Base-by-base conservation (phyloP, 305 asterid genomes). In the Coffea humblotiana region DNA sequence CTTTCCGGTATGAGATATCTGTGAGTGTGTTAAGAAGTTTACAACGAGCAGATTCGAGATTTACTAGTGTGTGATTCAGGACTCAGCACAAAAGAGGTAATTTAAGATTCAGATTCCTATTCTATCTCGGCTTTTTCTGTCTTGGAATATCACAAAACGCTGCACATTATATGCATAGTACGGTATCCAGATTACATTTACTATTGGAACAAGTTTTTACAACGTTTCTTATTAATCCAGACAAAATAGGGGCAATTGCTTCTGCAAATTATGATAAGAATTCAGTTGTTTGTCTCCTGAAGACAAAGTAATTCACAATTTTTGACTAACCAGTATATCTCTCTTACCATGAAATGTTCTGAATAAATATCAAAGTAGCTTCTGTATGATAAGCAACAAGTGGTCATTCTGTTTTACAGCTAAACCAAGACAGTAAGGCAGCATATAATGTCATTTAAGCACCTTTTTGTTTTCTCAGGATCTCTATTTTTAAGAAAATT, bases 11-110 rank as follows among this genome's bases (percentile, higher is more conserved):
- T 67, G 94, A 94, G 83, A 84, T 96, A 81, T 90, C 97, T 72
- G 98, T 96, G 66, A 91, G 97, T 74, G 99, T 94, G 40, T 81
- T 96, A 86, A 86, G 99, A 96, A 88, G 98, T 96, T 79, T 96
- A 96, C 78, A 96, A 96, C 81, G 99, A 96, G 89, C 98, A 92
- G 82, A 91, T 96, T 79, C 83, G 97, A 70, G 99, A 94, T 81
- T 88, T 96, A 77, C 87, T 94, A 52, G 91, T 81, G 79, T 82
- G 94, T 75, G 96, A 85, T 85, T 80, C 92, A 77, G 88, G 86
- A 71, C 78, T 73, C 40, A 84, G 82, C 70, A 71, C 94, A 35
- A 95, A 95, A 92, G 89, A 92, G 94, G 99, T 93, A 87, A 75
- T 43, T 21, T 74, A 48, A 67, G 27, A 40, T 27, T 23, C 51